These are phyloP conservation scores for Camellia sinensis DNA, from an alignment of 148 eudicot genomes.

Conservation along the genomic window DNA sequence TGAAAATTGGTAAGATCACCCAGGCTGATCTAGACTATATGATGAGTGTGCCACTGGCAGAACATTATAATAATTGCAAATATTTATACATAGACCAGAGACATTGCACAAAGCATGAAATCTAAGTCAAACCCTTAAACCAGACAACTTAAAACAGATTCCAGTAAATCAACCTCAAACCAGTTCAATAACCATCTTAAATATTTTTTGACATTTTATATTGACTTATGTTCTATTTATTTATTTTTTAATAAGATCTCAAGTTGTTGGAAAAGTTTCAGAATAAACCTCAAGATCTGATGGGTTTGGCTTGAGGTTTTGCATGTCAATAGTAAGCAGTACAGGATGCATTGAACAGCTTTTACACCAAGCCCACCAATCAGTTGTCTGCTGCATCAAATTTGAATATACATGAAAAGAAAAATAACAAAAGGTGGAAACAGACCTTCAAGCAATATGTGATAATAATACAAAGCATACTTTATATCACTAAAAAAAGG, in stretches of 20 bases:
- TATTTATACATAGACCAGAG: slow-evolving; percentile 5
- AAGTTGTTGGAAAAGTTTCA: background rate
- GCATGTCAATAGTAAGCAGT: background rate
- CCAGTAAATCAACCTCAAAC: too few relatives aligned
- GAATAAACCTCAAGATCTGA: background rate
- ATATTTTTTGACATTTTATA: background rate
- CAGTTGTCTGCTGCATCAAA: background rate
- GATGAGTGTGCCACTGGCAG: background rate
- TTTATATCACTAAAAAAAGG: background rate
- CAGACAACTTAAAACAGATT: background rate
- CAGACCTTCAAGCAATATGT: background rate
- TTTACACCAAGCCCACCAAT: background rate
- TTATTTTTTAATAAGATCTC: background rate
- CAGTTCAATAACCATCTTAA: background rate
- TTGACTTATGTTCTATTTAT: background rate
- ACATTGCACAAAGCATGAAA: background rate
- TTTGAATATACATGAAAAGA: background rate
- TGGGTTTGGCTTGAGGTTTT: background rate
- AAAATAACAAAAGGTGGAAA: background rate
- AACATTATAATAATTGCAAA: slow-evolving; percentile 2
- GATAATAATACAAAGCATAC: background rate
- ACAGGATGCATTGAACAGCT: background rate
- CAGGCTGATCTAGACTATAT: background rate
- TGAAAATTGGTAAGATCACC: background rate
- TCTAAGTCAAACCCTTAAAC: background rate